A percentile compares a stretch with the other conserved stretches of the same genome.
These are phyloP conservation scores for Steccherinum ochraceum DNA, from an alignment of 768 basidiomycete species.

Conservation along the genomic window DNA sequence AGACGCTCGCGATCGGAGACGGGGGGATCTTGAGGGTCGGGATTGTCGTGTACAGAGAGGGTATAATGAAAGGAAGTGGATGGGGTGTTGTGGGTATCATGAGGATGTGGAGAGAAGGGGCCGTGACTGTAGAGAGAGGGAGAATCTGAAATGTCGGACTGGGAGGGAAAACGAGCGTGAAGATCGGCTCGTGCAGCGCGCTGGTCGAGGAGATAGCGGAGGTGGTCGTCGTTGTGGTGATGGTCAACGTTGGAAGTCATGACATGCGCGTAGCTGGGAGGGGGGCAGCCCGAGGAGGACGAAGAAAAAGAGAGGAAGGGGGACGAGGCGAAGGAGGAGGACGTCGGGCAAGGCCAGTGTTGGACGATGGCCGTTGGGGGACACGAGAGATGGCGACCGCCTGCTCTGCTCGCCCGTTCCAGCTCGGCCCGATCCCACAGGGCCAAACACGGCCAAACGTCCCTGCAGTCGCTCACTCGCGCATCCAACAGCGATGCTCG, in stretches of 20 bases:
- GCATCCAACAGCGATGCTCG: too few relatives aligned
- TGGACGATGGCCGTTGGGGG: conserved; percentile 4
- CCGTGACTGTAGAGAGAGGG: conserved; percentile 64
- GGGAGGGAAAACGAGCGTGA: conserved; percentile 42
- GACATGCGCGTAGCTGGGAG: conserved; percentile 14
- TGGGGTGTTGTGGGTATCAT: conserved; percentile 17
- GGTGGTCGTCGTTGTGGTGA: conserved; percentile 42
- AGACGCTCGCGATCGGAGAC: conserved; percentile 32
- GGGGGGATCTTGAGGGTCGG: conserved; percentile 14
- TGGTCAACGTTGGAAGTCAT: conserved; percentile 26
- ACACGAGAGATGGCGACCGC: conserved; percentile 13
- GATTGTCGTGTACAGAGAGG: conserved; percentile 14
- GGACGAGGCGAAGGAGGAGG: conserved; percentile 1
- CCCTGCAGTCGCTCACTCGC: too few relatives aligned
- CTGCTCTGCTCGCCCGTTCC: conserved; percentile 8
- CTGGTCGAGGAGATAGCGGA: conserved; percentile 48
- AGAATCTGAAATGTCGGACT: conserved; percentile 57
- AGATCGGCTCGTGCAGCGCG: conserved; percentile 44
- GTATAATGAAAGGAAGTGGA: conserved; percentile 22
- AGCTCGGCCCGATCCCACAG: too few relatives aligned
- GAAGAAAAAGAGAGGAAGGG: conserved; percentile 5
- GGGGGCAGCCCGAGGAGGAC: conserved; percentile 12
- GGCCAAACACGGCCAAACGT: too few relatives aligned
- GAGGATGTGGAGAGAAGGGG: conserved; percentile 47
- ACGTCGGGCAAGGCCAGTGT: conserved; percentile 1